phyloP scores from a whole-genome alignment of 345 rosid genomes.

The Salix udensis region DNA sequence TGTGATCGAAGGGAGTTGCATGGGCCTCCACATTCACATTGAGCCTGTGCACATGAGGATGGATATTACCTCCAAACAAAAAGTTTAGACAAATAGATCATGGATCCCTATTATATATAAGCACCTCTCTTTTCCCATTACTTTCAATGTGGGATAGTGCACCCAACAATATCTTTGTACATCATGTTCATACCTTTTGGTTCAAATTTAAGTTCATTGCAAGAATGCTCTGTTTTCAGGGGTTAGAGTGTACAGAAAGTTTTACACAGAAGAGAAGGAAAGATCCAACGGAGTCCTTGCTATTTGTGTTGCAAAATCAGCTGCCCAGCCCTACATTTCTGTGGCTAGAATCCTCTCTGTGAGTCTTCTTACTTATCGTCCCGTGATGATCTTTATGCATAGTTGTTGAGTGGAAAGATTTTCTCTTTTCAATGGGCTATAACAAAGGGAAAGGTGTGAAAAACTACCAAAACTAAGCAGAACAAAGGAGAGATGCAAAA shows the following conservation, averaged over 20 bases:
- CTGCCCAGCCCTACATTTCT: slow-evolving; percentile 48
- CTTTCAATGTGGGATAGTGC: neutral
- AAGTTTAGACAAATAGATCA: no score
- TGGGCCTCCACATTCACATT: no score
- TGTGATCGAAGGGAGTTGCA: no score
- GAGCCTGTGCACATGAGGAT: no score
- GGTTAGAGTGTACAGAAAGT: slow-evolving; percentile 53
- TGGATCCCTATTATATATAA: no score
- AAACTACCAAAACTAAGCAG: neutral
- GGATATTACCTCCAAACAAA: no score
- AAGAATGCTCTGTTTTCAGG: slow-evolving; percentile 30
- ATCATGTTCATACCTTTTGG: neutral
- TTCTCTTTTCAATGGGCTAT: neutral
- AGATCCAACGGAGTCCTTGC: slow-evolving; percentile 59
- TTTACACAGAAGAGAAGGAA: slow-evolving; percentile 68
- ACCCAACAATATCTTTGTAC: neutral
- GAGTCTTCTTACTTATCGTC: slow-evolving; percentile 26
- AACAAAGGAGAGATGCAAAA: neutral
- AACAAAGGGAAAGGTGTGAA: neutral
- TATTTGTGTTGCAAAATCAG: slow-evolving; percentile 41
- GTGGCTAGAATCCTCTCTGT: slow-evolving; percentile 56
- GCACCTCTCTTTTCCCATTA: no score
- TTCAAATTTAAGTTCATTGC: neutral
- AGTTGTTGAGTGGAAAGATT: neutral
- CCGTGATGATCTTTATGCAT: neutral